Base-by-base conservation (phyloP, 768 basidiomycete genomes). In the Lactifluus piperatus region DNA sequence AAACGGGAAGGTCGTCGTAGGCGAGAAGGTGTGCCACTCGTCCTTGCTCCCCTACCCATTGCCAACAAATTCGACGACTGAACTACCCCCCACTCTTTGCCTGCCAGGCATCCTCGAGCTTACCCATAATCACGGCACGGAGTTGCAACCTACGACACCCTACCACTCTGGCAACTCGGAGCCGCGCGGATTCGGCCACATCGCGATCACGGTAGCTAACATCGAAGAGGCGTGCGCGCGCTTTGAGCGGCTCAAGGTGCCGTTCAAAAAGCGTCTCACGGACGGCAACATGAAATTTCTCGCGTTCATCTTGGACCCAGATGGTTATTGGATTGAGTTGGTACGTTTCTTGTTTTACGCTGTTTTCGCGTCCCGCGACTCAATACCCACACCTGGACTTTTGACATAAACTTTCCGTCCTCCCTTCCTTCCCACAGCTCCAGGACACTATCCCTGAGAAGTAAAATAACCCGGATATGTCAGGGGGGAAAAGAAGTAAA, bases 71-170 rank as follows among this genome's bases (percentile, higher is more conserved):
- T 16, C n/a, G 51, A 54, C 22, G 20, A 18, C 5, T n/a, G 29
- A 22, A 29, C 41, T 47, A 44, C 13, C 34, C n/a, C n/a, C n/a
- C n/a, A n/a, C n/a, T 56, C 20, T 34, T 9, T 34, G 34, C 34
- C 34, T 30, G 16, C 26, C 53, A 88, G 87, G 85, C 54, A 73
- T 94, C 64, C 81, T 93, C 59, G 91, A 94, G 70, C 78, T 93
- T 50, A 92, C 88, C 1, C 84, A 88, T 75, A 92, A 94, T 76
- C 90, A 93, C 70, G 91, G 94, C 56, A 91, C 91, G 57, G 95
- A 98, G 74, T 87, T 94, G 69, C 66, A 83, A 52, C 72, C 72
- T 62, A 94, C 94, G 77, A 70, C 83, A 65, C 94, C 91, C 36
- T 97, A 97, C 70, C 78, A 83, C 10, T 86, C 71, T 66, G 95